Evolutionary conservation across 768 basidiomycete genomes (phyloP), one percentile per base, ranked within the genome.

Genomic region (Trametes cingulata): DNA sequence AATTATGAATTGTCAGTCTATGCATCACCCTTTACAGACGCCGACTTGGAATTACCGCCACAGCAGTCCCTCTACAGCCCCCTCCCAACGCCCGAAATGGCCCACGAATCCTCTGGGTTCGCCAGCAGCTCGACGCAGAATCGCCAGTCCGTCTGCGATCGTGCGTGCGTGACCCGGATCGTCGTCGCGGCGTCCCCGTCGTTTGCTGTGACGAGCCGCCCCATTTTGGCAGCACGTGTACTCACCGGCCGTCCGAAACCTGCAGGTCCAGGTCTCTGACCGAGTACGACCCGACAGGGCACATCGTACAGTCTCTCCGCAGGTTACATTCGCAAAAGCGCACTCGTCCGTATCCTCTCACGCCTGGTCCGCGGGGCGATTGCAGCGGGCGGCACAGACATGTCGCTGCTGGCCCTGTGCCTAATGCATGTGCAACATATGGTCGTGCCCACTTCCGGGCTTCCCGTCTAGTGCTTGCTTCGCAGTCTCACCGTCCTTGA

Each of bases 341-440:
- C 20, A 4, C 19, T 17, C 19, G 42, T 33, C 52, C 29, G n/a
- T 22, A 14, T 43, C 41, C 29, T 25, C 39, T 33, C 39, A 43
- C 52, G 42, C 39, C 50, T 36, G 8, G 15, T 14, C 40, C 25
- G 41, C 33, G 41, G 20, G 14, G 13, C 17, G 42, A 29, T 24
- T 22, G 12, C 20, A 22, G 22, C 20, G 14, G 3, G 9, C n/a
- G 36, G 25, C 29, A 14, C 20, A 39, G 20, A 51, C 35, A 39
- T 20, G 35, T 39, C 19, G 19, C 19, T 33, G 4, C 10, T 20
- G 35, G 20, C 6, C 47, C 35, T 33, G 47, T 50, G 40, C 56
- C 56, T 49, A 33, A 39, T 14, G 27, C 47, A 42, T 50, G 47
- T 57, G 56, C 47, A 20, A 49, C 56, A 49, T 57, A 57, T 57